Conservation (phyloP, 2,329 filamentous ascomycete genomes). For the Scedosporium dehoogii region DNA sequence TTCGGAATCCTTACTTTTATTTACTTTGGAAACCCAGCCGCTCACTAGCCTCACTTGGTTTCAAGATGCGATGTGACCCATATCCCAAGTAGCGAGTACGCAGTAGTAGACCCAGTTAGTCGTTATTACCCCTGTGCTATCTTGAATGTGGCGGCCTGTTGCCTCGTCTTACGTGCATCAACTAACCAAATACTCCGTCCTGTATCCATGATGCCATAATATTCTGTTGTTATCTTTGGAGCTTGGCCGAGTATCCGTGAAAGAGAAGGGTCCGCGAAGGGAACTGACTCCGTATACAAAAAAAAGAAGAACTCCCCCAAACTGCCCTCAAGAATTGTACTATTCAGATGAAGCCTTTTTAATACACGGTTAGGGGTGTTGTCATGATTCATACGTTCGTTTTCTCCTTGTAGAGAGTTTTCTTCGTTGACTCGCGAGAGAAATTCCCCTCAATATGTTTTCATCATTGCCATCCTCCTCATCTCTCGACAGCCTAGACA, state of each 20-base stretch:
- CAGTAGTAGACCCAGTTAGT: background rate
- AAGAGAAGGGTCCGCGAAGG: background rate
- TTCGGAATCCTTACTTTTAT: background rate
- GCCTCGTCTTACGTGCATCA: background rate
- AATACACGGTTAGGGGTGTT: background rate
- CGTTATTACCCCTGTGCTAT: background rate
- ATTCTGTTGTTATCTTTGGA: background rate
- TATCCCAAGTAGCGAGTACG: background rate
- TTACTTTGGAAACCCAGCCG: background rate
- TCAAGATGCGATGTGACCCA: background rate
- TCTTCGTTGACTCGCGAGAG: background rate
- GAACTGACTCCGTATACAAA: background rate
- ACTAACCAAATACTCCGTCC: background rate
- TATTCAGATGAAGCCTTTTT: background rate
- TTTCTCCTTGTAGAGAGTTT: background rate
- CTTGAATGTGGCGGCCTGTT: background rate
- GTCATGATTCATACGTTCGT: background rate
- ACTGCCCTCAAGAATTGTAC: background rate
- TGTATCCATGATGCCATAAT: background rate
- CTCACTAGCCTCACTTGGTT: constrained; percentile 2
- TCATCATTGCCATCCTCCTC: constrained; percentile 1
- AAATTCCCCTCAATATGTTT: background rate
- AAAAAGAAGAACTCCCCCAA: background rate
- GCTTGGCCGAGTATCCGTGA: background rate
- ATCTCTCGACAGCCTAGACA: constrained; percentile 5